A percentile compares a stretch with the other conserved stretches of the same genome.
Evolutionary conservation across 2,329 filamentous ascomycete species (phyloP).

Genomic region (Calonectria hawksworthii): DNA sequence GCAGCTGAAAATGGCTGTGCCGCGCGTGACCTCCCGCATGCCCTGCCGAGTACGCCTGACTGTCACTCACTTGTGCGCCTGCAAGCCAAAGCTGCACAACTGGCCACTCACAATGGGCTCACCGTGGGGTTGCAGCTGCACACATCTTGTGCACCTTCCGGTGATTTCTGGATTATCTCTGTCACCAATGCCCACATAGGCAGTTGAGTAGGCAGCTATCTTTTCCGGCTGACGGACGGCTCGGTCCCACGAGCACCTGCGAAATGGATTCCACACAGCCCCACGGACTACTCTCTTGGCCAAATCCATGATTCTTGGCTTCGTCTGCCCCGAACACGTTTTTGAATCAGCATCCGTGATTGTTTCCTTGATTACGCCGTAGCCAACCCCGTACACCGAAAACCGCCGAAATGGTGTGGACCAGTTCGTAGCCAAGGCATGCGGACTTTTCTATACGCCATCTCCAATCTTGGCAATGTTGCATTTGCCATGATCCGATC

Average conservation of each 20-base stretch:
- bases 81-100: neutral
- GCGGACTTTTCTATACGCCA: neutral
- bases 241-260: neutral
- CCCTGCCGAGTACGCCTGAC: neutral
- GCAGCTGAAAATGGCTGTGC: neutral
- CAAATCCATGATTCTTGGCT: neutral
- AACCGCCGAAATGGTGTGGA: no score
- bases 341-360: neutral
- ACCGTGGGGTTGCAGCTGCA: neutral
- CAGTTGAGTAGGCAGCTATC: neutral
- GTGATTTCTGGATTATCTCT: neutral
- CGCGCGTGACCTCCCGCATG: conserved; percentile 1
- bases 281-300: neutral
- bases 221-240: neutral
- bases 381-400: neutral
- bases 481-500: neutral
- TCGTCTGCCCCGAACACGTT: neutral
- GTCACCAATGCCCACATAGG: neutral
- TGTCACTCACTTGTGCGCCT: neutral
- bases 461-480: neutral
- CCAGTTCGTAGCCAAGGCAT: neutral
- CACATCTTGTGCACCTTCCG: neutral
- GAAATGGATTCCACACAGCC: neutral
- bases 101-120: neutral
- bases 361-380: neutral